Evolutionary conservation across 768 basidiomycete species (phyloP).

Genomic region (Rhizopogon sp.): DNA sequence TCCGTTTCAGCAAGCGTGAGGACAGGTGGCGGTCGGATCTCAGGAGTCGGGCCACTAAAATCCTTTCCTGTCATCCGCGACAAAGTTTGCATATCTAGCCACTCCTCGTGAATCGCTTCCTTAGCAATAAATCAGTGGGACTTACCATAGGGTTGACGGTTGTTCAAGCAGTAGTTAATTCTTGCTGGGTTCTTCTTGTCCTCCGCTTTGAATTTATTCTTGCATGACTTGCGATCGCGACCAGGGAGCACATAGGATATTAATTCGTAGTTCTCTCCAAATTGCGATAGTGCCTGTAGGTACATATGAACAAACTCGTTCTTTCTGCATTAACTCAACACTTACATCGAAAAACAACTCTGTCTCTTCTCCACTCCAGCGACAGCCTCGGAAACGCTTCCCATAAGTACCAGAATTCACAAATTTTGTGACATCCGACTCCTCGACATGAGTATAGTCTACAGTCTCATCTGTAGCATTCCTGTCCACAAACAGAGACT

Average conservation of each 20-base stretch:
- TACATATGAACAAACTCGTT: conserved; percentile 7
- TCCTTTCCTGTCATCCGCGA: conserved; percentile 82
- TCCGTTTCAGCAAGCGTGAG: conserved; percentile 28
- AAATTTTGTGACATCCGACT: conserved; percentile 80
- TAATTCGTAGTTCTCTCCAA: conserved; percentile 90
- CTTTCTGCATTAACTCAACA: conserved; percentile 2
- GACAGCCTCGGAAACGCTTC: conserved; percentile 73
- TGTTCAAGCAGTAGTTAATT: conserved; percentile 71
- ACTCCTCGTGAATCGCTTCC: neutral
- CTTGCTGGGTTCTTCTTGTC: conserved; percentile 76
- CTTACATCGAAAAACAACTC: conserved; percentile 82
- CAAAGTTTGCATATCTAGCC: conserved; percentile 63
- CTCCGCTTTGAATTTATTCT: conserved; percentile 90
- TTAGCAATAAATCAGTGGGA: conserved; percentile 5
- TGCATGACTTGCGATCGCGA: conserved; percentile 84
- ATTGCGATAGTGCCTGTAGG: conserved; percentile 76
- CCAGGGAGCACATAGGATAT: conserved; percentile 83
- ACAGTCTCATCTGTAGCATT: conserved; percentile 61
- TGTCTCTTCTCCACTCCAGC: conserved; percentile 90
- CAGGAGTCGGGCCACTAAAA: conserved; percentile 76
- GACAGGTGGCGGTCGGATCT: conserved; percentile 44
- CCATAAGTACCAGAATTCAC: conserved; percentile 81
- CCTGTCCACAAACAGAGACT: conserved; percentile 77
- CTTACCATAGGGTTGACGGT: conserved; percentile 73
- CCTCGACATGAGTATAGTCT: conserved; percentile 73